A percentile compares a stretch with the other conserved stretches of the same genome.
These are phyloP conservation scores for Zymoseptoria ardabiliae DNA, from an alignment of 2,329 filamentous ascomycete genomes.

Conservation along the genomic window DNA sequence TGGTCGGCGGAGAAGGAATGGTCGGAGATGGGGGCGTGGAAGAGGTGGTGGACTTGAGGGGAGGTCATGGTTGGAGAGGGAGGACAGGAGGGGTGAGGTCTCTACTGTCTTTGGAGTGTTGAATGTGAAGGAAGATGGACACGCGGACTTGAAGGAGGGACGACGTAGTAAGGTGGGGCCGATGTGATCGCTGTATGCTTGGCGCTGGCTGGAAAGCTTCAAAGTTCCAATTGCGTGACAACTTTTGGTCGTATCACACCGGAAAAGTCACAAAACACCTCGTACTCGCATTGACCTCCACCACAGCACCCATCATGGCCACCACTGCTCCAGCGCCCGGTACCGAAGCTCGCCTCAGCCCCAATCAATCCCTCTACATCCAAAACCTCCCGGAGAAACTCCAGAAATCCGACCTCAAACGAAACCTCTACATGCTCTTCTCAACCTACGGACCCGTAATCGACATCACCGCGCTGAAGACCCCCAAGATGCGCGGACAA, in stretches of 20 bases:
- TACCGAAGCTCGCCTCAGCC: slow-evolving; percentile 1
- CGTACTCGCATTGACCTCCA: neutral
- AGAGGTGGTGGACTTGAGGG: slow-evolving; percentile 92
- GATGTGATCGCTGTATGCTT: neutral
- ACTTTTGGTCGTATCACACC: neutral
- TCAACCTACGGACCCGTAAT: slow-evolving; percentile 88
- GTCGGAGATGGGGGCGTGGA: slow-evolving; percentile 92
- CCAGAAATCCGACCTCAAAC: slow-evolving; percentile 78
- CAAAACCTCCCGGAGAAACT: slow-evolving; percentile 86
- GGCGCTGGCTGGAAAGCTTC: neutral
- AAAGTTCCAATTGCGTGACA: neutral
- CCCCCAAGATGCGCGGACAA: slow-evolving; percentile 87
- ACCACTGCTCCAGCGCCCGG: neutral
- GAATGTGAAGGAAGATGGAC: slow-evolving; percentile 1
- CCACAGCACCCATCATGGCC: slow-evolving; percentile 5
- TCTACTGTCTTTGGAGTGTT: slow-evolving; percentile 69
- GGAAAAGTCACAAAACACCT: too few relatives aligned
- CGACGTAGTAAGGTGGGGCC: neutral
- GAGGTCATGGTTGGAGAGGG: slow-evolving; percentile 56
- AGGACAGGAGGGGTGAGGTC: slow-evolving; percentile 73
- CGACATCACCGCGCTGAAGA: slow-evolving; percentile 85
- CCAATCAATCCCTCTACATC: slow-evolving; percentile 65
- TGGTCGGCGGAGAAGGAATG: slow-evolving; percentile 96
- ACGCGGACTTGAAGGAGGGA: slow-evolving; percentile 1
- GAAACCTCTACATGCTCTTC: slow-evolving; percentile 86